Evolutionary conservation across 768 basidiomycete species (phyloP).

Genomic region (Podaxis sp.): DNA sequence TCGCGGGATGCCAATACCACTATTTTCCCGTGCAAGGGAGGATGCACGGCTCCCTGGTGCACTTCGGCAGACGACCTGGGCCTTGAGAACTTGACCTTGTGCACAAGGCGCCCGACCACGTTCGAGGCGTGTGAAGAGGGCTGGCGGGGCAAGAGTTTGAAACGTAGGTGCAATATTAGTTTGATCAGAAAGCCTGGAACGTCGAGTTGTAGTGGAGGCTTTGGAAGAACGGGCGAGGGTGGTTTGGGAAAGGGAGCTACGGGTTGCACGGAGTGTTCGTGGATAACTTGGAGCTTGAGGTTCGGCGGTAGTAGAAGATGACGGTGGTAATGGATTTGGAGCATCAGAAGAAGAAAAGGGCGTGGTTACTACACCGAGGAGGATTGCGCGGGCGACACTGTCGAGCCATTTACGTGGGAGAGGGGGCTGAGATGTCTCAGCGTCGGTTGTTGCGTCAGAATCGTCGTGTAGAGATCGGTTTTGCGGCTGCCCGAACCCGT

Average conservation of each 20-base stretch:
- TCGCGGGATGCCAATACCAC: conserved; percentile 19
- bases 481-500: not conserved
- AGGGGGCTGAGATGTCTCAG: conserved; percentile 39
- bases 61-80: conserved; percentile 66
- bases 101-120: conserved; percentile 34
- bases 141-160: conserved; percentile 30
- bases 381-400: conserved; percentile 63
- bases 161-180: conserved; percentile 25
- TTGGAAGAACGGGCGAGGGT: conserved; percentile 21
- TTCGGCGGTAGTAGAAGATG: not conserved
- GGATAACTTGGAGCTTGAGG: not conserved
- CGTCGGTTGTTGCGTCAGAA: conserved; percentile 18
- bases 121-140: conserved; percentile 36
- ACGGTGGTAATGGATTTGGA: not conserved
- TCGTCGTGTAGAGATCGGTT: conserved; percentile 33
- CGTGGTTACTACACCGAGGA: conserved; percentile 43
- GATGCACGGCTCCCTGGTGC: conserved; percentile 65
- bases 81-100: conserved; percentile 45
- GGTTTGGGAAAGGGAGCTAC: conserved; percentile 42
- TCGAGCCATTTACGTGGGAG: conserved; percentile 72
- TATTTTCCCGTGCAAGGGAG: conserved; percentile 38
- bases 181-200: conserved; percentile 35
- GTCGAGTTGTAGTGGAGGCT: conserved; percentile 7
- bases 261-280: conserved; percentile 31
- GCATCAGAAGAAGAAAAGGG: conserved; percentile 4